Percentiles rank a stretch among this genome's conserved stretches.
Conservation (phyloP, 352 stramenopile species). For the Pythium folliculosum region DNA sequence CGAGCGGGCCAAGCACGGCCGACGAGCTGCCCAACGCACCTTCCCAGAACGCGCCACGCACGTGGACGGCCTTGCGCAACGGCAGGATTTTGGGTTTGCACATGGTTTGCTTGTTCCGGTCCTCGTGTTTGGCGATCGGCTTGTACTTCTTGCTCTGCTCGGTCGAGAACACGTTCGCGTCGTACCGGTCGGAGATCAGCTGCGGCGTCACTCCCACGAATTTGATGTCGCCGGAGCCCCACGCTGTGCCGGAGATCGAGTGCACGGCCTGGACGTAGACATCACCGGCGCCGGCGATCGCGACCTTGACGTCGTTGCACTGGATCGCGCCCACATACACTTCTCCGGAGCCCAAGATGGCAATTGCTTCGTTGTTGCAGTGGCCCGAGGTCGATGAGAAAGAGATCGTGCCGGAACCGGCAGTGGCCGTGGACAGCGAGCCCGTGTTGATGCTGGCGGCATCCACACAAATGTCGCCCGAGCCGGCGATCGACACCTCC, state of each 20-base stretch:
- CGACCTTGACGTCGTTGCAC: conserved; percentile 24
- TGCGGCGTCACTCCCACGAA: conserved; percentile 26
- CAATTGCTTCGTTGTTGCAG: conserved; percentile 12
- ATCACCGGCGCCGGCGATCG: conserved; percentile 18
- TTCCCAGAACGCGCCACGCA: conserved; percentile 13
- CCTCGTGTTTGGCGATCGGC: conserved; percentile 28
- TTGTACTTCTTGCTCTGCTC: conserved; percentile 25
- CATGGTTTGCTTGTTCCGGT: conserved; percentile 1
- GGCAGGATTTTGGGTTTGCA: conserved; percentile 9
- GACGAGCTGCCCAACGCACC: neutral
- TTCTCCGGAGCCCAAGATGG: conserved; percentile 21
- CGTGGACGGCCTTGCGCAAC: conserved; percentile 8
- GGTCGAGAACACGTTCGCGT: conserved; percentile 22
- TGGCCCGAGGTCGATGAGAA: conserved; percentile 12
- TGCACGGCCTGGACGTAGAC: conserved; percentile 19
- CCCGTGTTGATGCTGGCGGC: conserved; percentile 9
- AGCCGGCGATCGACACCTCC: conserved; percentile 20
- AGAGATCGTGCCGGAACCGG: conserved; percentile 23
- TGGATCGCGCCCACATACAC: conserved; percentile 12
- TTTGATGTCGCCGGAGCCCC: conserved; percentile 28
- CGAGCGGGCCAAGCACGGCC: conserved; percentile 5
- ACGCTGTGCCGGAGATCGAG: conserved; percentile 18
- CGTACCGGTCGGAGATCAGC: conserved; percentile 29
- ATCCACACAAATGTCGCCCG: conserved; percentile 23
- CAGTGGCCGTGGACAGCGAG: conserved; percentile 1